Base-by-base conservation (phyloP, 768 basidiomycete genomes). In the Suillus sp. region DNA sequence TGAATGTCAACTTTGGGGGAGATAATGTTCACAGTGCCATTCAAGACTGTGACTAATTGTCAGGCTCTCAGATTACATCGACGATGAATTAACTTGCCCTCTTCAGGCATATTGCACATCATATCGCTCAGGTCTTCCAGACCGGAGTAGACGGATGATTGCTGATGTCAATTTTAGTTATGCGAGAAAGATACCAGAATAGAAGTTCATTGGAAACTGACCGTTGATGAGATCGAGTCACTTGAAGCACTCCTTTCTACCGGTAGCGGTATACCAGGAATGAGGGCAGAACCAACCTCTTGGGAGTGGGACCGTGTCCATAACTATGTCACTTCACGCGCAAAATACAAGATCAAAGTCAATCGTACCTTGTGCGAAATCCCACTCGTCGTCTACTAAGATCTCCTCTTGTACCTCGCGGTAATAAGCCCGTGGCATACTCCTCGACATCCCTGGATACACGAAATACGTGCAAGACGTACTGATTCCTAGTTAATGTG, bases 121-220 rank as follows among this genome's bases (percentile, higher is more conserved):
- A 59, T 42, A 34, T 65, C 53, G 9, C 56, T 64, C 30, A 65
- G 35, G 22, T 65, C 65, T 35, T 65, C 65, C n/a, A 65, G 63
- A 9, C 65, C 65, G 22, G 65, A 64, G 30, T 65, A 65, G 13
- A 58, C 25, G 13, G 63, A 51, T 27, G 65, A 65, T 47, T 59
- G 42, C 65, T 65, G 65, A 37, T n/a, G 22, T 10, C n/a, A 11
- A 38, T 27, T 20, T 57, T 4, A 57, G 38, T 18, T 57, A 57
- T 40, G 25, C 27, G 25, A 57, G 18, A 18, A 37, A 38, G 25
- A 38, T 18, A 18, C 37, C 3, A 10, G 55, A 20, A 57, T 38
- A 38, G 35, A 25, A 56, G n/a, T 13, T 34, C 14, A 35, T 10
- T 18, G 35, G 22, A 16, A 22, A 62, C 50, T 63, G 20, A 64